Base-by-base conservation (phyloP, 2,329 filamentous ascomycete genomes). In the Lachnellula arida region DNA sequence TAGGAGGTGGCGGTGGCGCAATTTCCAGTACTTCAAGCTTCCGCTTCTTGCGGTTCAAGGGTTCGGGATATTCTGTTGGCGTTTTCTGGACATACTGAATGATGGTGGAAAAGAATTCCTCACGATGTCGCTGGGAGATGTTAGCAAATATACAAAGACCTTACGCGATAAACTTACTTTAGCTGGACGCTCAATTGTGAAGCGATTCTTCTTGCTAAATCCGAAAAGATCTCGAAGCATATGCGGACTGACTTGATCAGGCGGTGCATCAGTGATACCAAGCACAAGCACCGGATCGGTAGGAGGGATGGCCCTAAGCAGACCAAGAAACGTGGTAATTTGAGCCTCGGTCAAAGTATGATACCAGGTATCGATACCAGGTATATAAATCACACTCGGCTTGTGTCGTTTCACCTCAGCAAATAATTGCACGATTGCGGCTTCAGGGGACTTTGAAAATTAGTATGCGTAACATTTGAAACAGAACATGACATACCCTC, bases 341-440 rank as follows among this genome's bases (percentile, higher is more conserved):
- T 86, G 83, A 0, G 88, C 86, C 7, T 76, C 75, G n/a, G 71
- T 69, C 17, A 87, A 67, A 25, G 78, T 80, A 17, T 65, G 63
- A 68, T 91, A 93, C 94, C 94, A 99, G 7, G 87, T 81, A 63
- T 96, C 89, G 49, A 97, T 83, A 63, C 91, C 87, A 2, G 94
- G 93, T 44, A 99, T 88, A 72, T 92, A 97, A 51, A 99, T 94
- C 39, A 97, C 90, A 70, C 91, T 95, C 0, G 94, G 94, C 71
- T 96, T 97, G 70, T 97, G 91, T 39, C 92, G 86, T 71, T 93
- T 90, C 39, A 96, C 89, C 74, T 97, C 94, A 0, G 89, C 86
- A 68, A 99, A 97, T 7, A 96, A 79, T 62, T 92, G 87, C 12
- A 96, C 91, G 60, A 99, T 85, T 9, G 92, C 89, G 63, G 94